phyloP scores from a whole-genome alignment of 2,329 filamentous ascomycete genomes.

The Aspergillus arachidicola region DNA sequence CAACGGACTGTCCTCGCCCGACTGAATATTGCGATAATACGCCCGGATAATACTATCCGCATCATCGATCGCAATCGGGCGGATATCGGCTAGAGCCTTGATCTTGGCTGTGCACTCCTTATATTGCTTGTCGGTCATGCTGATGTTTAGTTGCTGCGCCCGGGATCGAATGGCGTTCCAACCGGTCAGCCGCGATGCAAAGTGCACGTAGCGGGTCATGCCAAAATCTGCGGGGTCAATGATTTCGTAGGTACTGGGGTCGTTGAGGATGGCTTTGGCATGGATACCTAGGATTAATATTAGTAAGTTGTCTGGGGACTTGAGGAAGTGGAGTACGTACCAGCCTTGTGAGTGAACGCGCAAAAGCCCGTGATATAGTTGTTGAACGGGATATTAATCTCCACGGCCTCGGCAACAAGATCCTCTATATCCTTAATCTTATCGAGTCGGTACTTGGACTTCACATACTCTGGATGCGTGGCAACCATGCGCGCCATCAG shows the following conservation, averaged over 20 bases:
- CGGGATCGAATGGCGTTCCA: constrained; percentile 96
- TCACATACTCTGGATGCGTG: constrained; percentile 79
- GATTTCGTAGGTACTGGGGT: constrained; percentile 86
- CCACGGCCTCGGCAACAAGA: constrained; percentile 75
- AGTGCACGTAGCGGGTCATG: constrained; percentile 83
- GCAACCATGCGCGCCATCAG: constrained; percentile 78
- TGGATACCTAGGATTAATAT: constrained; percentile 56
- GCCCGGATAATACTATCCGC: constrained; percentile 82
- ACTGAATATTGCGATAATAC: constrained; percentile 70
- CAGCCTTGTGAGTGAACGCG: constrained; percentile 78
- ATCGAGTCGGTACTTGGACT: constrained; percentile 83
- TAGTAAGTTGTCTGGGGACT: too few species aligned
- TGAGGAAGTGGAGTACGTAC: constrained; percentile 32
- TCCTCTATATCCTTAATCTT: constrained; percentile 89
- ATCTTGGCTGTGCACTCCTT: constrained; percentile 85
- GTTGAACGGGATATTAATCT: constrained; percentile 86
- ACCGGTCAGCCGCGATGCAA: constrained; percentile 78
- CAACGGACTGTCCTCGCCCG: constrained; percentile 61
- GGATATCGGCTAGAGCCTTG: constrained; percentile 84
- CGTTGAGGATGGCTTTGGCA: constrained; percentile 82
- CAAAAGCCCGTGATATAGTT: constrained; percentile 80
- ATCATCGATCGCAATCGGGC: constrained; percentile 85
- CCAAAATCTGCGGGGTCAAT: constrained; percentile 86
- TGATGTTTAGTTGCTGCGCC: constrained; percentile 78
- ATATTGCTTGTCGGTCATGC: constrained; percentile 74